Evolutionary conservation across 2,329 filamentous ascomycete genomes (phyloP).

Genomic region (Trichoderma asperellum): DNA sequence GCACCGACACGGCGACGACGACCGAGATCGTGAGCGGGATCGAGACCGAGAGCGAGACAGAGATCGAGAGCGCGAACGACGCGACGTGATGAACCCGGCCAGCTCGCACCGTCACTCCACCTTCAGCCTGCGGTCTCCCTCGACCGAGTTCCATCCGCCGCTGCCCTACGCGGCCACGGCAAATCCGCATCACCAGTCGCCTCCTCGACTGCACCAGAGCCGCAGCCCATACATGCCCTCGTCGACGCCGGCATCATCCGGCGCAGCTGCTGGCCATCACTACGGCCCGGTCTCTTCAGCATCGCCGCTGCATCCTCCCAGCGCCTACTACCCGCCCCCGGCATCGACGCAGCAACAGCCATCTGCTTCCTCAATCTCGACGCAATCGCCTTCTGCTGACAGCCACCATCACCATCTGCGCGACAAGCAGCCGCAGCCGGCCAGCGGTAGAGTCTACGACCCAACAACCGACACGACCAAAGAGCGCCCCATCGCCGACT

Average conservation of each 20-base stretch:
- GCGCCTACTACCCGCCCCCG: conserved; percentile 47
- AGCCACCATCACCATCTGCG: conserved; percentile 39
- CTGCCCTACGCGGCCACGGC: conserved; percentile 36
- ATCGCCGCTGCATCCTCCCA: conserved; percentile 51
- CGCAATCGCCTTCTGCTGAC: conserved; percentile 29
- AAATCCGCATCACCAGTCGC: conserved; percentile 40
- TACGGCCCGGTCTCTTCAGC: conserved; percentile 37
- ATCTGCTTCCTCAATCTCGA: conserved; percentile 35
- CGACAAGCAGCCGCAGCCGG: conserved; percentile 37
- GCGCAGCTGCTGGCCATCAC: conserved; percentile 37
- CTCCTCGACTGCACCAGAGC: conserved; percentile 38
- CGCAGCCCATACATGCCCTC: conserved; percentile 46
- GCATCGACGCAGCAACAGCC: not conserved
- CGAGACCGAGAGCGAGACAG: conserved; percentile 23
- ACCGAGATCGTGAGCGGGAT: conserved; percentile 42
- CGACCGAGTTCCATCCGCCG: conserved; percentile 48
- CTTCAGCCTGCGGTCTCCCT: conserved; percentile 55
- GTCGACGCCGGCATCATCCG: conserved; percentile 38
- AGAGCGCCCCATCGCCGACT: conserved; percentile 53
- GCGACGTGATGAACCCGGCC: conserved; percentile 53
- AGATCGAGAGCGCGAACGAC: conserved; percentile 39
- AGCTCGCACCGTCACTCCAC: conserved; percentile 47
- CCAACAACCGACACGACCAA: conserved; percentile 56
- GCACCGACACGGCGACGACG: conserved; percentile 50
- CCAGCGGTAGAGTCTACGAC: conserved; percentile 56